Evolutionary conservation across 2,329 filamentous ascomycete species (phyloP).

Genomic region (Colletotrichum viniferum): DNA sequence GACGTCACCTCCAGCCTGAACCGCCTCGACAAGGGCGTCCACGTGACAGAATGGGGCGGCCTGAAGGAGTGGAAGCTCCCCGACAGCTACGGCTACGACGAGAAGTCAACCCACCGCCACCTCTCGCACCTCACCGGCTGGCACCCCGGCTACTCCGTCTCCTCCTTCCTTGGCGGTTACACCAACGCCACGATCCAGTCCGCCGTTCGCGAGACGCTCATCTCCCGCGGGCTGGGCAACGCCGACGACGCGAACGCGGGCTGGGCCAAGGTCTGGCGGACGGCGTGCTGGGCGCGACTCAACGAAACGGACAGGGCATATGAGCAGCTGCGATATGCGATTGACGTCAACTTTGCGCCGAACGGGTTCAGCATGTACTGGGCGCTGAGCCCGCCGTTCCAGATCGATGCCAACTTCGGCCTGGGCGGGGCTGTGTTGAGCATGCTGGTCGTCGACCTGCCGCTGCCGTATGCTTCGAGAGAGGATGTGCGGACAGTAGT

Average conservation of each 20-base stretch:
- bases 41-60: constrained; percentile 32
- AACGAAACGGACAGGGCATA: constrained; percentile 56
- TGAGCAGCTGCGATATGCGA: constrained; percentile 50
- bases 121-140: constrained; percentile 61
- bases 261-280: constrained; percentile 64
- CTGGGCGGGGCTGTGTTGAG: constrained; percentile 51
- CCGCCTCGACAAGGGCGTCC: constrained; percentile 34
- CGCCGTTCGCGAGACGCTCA: constrained; percentile 50
- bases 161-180: constrained; percentile 46
- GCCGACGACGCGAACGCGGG: constrained; percentile 55
- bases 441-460: constrained; percentile 57
- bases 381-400: constrained; percentile 51
- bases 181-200: constrained; percentile 43
- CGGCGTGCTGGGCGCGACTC: constrained; percentile 59
- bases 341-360: constrained; percentile 51
- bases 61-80: constrained; percentile 40
- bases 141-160: constrained; percentile 57
- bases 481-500: constrained; percentile 38
- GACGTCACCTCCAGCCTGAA: constrained; percentile 44
- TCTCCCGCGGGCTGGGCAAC: constrained; percentile 50
- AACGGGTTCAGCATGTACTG: constrained; percentile 59
- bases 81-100: constrained; percentile 31
- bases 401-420: constrained; percentile 65
- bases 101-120: constrained; percentile 38
- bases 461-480: constrained; percentile 26